Evolutionary conservation across 176 grass and related monocot species (phyloP), one percentile per base, ranked within the genome.

Genomic region (Triticum dicoccoides): DNA sequence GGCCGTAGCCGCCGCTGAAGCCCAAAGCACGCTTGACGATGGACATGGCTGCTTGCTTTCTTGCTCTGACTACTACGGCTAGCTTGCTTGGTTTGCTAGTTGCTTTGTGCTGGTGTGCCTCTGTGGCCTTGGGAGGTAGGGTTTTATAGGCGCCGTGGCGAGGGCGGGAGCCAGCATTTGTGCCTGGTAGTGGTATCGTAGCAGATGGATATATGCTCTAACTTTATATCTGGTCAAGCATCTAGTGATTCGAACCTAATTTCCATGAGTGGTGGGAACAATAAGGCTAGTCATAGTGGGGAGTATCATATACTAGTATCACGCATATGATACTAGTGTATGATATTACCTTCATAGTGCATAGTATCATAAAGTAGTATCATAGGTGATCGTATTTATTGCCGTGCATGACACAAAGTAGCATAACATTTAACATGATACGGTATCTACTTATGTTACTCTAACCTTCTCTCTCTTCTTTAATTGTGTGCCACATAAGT

Each of bases 211-310:
- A 75, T 84, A 66, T 84, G 59, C 39, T 76, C 15, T 8, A 11
- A 45, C 83, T 84, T 84, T 84, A 77, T 76, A 84, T 76, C 82
- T 76, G 33, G 18, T 34, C 38, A 45, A 63, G 82, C 82, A 76
- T 84, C 38, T 33, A 35, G 5, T 73, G 0, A 44, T 74, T 74
- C 52, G 35, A 74, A 44, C 15, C 66, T 10, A 68, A 29, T 45
- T 45, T 45, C 42, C 10, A 3, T 33, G 33, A 4, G 0, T 33
- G 45, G 45, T 1, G 45, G 12, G 45, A 49, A 14, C 25, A 27
- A 27, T 27, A 27, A 35, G 35, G 35, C 35, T 37, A 6, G 5
- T 37, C 35, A 37, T 3, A 37, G 35, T 37, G 35, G 35, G 35
- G 35, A 37, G 35, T 37, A 37, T 4, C 35, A 37, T 37, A 37